A percentile compares a stretch with the other conserved stretches of the same genome.
These are phyloP conservation scores for Lipomyces chichibuensis DNA, from an alignment of 805 yeast species.

Conservation along the genomic window DNA sequence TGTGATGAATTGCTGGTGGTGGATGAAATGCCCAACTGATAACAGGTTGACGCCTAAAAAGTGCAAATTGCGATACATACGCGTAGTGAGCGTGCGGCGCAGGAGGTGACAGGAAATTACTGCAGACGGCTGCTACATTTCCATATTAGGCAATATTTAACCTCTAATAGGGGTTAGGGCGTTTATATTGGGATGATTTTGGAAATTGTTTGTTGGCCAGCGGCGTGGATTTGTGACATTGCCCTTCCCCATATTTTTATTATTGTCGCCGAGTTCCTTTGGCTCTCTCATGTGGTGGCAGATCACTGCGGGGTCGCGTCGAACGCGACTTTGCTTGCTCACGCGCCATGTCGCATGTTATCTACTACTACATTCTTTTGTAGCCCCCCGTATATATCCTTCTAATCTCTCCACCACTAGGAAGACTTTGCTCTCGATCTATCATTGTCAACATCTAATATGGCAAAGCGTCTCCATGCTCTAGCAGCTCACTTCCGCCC, in stretches of 20 bases:
- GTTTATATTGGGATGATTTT: too few species aligned
- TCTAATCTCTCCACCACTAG: background rate
- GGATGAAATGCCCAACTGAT: background rate
- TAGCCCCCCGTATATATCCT: background rate
- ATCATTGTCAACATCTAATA: background rate
- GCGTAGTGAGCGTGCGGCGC: background rate
- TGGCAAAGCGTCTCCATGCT: slow-evolving; percentile 9
- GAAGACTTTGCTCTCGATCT: too few species aligned
- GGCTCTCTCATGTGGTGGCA: background rate
- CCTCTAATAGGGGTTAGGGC: background rate
- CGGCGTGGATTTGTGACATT: too few species aligned
- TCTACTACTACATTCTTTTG: background rate
- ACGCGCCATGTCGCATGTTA: background rate
- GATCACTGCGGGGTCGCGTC: background rate
- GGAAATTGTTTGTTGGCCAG: too few species aligned
- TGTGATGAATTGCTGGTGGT: background rate
- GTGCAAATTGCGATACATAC: background rate
- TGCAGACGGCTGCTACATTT: background rate
- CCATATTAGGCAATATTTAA: background rate
- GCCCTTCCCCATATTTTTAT: too few species aligned
- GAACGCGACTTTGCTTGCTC: too few species aligned
- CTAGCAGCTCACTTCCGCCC: slow-evolving; percentile 9
- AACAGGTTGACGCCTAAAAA: background rate
- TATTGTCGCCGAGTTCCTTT: too few species aligned
- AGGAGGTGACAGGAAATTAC: background rate